Evolutionary conservation across 192 early-diverging fungal genomes (phyloP).

Genomic region (Umbelopsis sp.): DNA sequence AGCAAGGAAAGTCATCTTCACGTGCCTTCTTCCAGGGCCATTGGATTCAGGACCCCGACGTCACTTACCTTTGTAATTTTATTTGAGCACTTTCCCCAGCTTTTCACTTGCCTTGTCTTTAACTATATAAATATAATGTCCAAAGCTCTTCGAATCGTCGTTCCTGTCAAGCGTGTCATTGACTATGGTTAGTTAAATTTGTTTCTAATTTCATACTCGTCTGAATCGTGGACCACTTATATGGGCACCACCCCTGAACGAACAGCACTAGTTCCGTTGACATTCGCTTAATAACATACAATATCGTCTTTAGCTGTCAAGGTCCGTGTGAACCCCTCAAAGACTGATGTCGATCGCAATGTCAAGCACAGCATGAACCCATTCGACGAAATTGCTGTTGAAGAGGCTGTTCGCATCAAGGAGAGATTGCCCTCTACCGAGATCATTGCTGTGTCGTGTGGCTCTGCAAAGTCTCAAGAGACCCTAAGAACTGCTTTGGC

Average conservation of each 20-base stretch:
- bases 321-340: conserved; percentile 89
- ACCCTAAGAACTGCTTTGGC: conserved; percentile 94
- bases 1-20: conserved; percentile 13
- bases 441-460: conserved; percentile 88
- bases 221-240: not conserved
- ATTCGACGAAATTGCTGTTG: conserved; percentile 99
- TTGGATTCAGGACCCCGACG: conserved; percentile 5
- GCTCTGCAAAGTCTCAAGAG: conserved; percentile 88
- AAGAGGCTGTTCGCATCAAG: conserved; percentile 93
- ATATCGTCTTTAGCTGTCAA: conserved; percentile 71
- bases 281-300: no score
- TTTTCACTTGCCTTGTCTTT: not conserved
- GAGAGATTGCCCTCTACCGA: conserved; percentile 75
- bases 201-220: not conserved
- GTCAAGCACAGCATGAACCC: conserved; percentile 99
- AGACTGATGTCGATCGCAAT: conserved; percentile 89
- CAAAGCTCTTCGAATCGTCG: conserved; percentile 73
- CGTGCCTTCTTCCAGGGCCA: not conserved
- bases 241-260: not conserved
- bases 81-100: not conserved
- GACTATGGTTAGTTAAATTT: conserved; percentile 70
- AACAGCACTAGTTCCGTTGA: not conserved
- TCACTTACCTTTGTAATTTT: not conserved
- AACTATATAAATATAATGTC: conserved; percentile 28
- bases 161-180: conserved; percentile 95